These are phyloP conservation scores for Sclerospora graminicola DNA, from an alignment of 352 stramenopile species.

Conservation along the genomic window DNA sequence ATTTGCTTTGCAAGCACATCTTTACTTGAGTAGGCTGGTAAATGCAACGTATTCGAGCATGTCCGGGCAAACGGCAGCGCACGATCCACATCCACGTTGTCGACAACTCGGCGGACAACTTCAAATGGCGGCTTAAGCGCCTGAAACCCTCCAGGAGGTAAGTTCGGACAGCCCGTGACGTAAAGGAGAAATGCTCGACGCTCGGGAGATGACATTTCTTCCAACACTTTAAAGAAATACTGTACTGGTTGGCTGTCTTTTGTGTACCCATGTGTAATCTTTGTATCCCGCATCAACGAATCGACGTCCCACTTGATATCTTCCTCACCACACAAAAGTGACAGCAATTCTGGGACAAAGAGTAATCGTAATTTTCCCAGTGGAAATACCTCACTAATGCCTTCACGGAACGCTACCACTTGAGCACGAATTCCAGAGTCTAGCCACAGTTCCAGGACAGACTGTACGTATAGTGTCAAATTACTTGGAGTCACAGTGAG, in stretches of 20 bases:
- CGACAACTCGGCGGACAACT: slow-evolving; percentile 69
- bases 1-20: slow-evolving; percentile 49
- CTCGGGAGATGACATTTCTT: slow-evolving; percentile 46
- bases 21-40: slow-evolving; percentile 75
- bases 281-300: slow-evolving; percentile 61
- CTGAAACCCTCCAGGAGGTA: slow-evolving; percentile 60
- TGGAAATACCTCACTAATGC: slow-evolving; percentile 61
- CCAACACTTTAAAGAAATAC: slow-evolving; percentile 59
- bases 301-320: slow-evolving; percentile 60
- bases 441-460: slow-evolving; percentile 56
- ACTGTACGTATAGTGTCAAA: slow-evolving; percentile 40
- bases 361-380: slow-evolving; percentile 61
- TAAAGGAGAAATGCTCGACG: slow-evolving; percentile 72
- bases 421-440: slow-evolving; percentile 47
- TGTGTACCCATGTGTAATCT: slow-evolving; percentile 76
- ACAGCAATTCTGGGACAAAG: slow-evolving; percentile 53
- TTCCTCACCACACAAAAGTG: slow-evolving; percentile 57
- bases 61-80: slow-evolving; percentile 75
- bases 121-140: slow-evolving; percentile 67
- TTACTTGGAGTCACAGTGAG: slow-evolving; percentile 45
- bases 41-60: slow-evolving; percentile 79
- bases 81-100: slow-evolving; percentile 57
- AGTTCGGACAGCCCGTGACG: slow-evolving; percentile 72
- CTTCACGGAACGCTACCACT: slow-evolving; percentile 65
- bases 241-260: slow-evolving; percentile 58